Percentiles rank a stretch among this genome's conserved stretches.
Conservation (phyloP, 805 yeast species). For the Pichia phayaonensis region DNA sequence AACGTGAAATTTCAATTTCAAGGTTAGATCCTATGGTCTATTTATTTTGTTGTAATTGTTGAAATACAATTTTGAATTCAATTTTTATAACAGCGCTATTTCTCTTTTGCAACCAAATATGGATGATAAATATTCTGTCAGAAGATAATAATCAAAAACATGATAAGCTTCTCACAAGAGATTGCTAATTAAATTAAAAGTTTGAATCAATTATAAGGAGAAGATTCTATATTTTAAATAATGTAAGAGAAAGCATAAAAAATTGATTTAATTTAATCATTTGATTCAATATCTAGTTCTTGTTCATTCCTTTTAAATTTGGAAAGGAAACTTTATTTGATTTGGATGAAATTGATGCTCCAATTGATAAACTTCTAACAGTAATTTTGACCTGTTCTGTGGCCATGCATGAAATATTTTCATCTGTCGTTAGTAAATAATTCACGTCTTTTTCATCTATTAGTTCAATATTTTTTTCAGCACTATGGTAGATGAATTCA, state of each 20-base stretch:
- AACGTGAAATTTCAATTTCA: background rate
- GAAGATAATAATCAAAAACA: no score
- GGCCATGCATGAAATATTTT: slow-evolving; percentile 19
- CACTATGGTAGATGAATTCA: background rate
- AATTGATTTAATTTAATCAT: slow-evolving; percentile 28
- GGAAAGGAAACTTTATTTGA: background rate
- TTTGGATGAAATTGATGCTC: slow-evolving; percentile 5
- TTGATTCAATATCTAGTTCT: slow-evolving; percentile 18
- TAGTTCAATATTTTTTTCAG: background rate
- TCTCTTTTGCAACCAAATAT: no score
- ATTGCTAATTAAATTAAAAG: no score
- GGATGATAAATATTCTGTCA: no score
- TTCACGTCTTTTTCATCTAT: background rate
- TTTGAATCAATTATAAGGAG: no score
- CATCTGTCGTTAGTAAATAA: slow-evolving; percentile 2
- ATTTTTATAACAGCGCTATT: no score
- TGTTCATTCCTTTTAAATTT: background rate
- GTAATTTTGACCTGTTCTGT: slow-evolving; percentile 20
- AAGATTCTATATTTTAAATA: no score
- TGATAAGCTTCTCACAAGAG: no score
- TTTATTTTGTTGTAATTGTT: no score
- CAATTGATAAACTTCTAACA: slow-evolving; percentile 21
- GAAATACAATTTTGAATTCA: no score
- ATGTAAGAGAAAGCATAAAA: no score
- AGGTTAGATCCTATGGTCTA: no score